Base-by-base conservation (phyloP, 768 basidiomycete genomes). In the Dentipellis fragilis region DNA sequence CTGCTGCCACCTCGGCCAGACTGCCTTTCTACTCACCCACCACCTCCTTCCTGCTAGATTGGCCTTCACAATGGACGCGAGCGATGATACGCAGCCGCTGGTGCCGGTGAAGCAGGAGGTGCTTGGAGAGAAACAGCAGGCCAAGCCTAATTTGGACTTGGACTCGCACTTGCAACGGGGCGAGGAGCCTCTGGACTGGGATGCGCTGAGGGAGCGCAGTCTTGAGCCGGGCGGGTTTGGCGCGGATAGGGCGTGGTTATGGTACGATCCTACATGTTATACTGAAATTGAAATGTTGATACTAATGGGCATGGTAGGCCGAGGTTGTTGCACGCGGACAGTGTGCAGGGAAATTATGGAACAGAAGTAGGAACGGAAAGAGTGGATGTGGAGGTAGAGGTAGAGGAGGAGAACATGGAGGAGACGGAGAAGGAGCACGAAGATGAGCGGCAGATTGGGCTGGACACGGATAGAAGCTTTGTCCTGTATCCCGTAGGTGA, bases 381-480 rank as follows among this genome's bases (percentile, higher is more conserved):
- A n/a, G n/a, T n/a, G n/a, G n/a, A n/a, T n/a, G 55, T 36, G 3
- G 39, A 42, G 16, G 34, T 55, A 10, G 11, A 16, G 14, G 36
- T 36, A 4, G 6, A 52, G 23, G 39, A 40, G 36, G 59, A 51
- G 1, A 8, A 10, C 3, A 19, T 10, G 10, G 45, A 73, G 21
- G 90, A 93, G 65, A 71, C 69, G 4, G 29, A 10, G 5, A 23
- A 12, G 10, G 48, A 73, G 21, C 89, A 93, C 66, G 71, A 69
- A 4, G 93, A 96, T 66, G 93, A 95, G 70, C 82, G 78, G 12
- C 93, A 96, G 70, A 91, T 96, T 58, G 71, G 75, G 56, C 78
- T 95, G 36, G 93, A 96, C 69, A 95, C 93, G 1, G 84, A 93
- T 69, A 81, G 93, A 49, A 93, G 91, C 61, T 97, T 97, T 64